Evolutionary conservation across 2,329 filamentous ascomycete genomes (phyloP).

Genomic region (Meredithiella fracta): DNA sequence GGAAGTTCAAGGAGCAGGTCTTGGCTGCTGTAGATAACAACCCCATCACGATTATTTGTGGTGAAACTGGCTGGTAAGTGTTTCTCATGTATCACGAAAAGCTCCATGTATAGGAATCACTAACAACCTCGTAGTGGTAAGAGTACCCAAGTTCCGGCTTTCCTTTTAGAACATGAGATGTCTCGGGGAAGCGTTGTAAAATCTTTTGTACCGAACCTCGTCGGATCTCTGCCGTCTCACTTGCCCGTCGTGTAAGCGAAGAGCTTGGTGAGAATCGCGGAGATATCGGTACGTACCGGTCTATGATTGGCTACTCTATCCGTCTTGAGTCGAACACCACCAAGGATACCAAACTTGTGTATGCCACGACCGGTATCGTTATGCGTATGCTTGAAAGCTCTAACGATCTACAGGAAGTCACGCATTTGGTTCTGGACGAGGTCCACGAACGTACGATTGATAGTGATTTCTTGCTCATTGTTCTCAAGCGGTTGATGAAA

Average conservation of each 20-base stretch:
- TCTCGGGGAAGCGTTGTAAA: conserved; percentile 68
- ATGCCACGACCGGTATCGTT: conserved; percentile 84
- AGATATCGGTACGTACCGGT: conserved; percentile 67
- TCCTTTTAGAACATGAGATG: conserved; percentile 79
- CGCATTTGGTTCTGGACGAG: conserved; percentile 90
- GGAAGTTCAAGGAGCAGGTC: conserved; percentile 64
- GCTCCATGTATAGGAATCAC: conserved; percentile 1
- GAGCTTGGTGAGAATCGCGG: conserved; percentile 74
- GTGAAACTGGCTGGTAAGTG: conserved; percentile 71
- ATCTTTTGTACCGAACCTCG: conserved; percentile 92
- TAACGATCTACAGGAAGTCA: conserved; percentile 73
- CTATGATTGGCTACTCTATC: conserved; percentile 87
- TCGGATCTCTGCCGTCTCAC: conserved; percentile 86
- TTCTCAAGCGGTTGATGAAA: conserved; percentile 66
- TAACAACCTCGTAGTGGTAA: conserved; percentile 44
- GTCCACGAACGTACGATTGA: conserved; percentile 95
- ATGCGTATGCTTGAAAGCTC: conserved; percentile 91
- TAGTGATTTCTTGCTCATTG: conserved; percentile 87
- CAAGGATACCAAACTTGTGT: conserved; percentile 68
- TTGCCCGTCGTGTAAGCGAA: conserved; percentile 84
- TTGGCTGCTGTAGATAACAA: conserved; percentile 59
- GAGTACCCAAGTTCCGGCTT: conserved; percentile 92
- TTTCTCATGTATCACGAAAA: neutral
- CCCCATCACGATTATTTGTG: conserved; percentile 84
- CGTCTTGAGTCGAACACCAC: conserved; percentile 77